Evolutionary conservation across 1,139 yeast species (phyloP).

Genomic region (Debaryomycetaceae sp.): DNA sequence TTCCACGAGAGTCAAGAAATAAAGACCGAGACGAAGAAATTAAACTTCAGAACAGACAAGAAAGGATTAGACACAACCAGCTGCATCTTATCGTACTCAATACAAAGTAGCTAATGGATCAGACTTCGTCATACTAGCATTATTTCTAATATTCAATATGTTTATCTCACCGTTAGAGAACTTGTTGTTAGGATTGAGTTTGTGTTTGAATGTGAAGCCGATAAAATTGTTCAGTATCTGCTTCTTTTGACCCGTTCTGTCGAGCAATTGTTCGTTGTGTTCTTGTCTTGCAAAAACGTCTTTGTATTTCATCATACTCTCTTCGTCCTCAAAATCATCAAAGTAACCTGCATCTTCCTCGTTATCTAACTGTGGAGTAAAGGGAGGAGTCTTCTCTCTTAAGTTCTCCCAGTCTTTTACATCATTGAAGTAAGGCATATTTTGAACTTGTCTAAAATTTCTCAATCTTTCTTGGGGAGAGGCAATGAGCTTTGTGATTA

Average conservation of each 20-base stretch:
- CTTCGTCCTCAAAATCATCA: conserved; percentile 95
- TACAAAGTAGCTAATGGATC: conserved; percentile 49
- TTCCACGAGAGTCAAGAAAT: background rate
- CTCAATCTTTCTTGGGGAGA: conserved; percentile 72
- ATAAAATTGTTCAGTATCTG: conserved; percentile 65
- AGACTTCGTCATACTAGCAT: background rate
- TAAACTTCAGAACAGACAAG: background rate
- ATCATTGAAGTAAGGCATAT: conserved; percentile 79
- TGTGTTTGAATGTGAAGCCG: conserved; percentile 95
- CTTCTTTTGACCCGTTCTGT: conserved; percentile 40
- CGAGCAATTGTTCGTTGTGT: conserved; percentile 79
- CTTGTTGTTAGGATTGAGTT: conserved; percentile 59
- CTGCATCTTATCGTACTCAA: conserved; percentile 10
- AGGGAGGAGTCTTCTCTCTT: conserved; percentile 79
- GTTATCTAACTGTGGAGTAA: conserved; percentile 92
- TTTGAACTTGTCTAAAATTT: conserved; percentile 75
- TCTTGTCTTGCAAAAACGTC: conserved; percentile 91
- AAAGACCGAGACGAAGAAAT: background rate
- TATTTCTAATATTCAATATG: conserved; percentile 21
- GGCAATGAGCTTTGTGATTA: conserved; percentile 75
- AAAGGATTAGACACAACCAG: background rate
- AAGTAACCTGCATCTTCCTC: conserved; percentile 99
- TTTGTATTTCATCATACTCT: conserved; percentile 95
- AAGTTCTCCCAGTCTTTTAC: conserved; percentile 67
- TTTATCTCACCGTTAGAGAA: conserved; percentile 41